Conservation (phyloP, 305 asterid genomes). For the Solanum chacoense region DNA sequence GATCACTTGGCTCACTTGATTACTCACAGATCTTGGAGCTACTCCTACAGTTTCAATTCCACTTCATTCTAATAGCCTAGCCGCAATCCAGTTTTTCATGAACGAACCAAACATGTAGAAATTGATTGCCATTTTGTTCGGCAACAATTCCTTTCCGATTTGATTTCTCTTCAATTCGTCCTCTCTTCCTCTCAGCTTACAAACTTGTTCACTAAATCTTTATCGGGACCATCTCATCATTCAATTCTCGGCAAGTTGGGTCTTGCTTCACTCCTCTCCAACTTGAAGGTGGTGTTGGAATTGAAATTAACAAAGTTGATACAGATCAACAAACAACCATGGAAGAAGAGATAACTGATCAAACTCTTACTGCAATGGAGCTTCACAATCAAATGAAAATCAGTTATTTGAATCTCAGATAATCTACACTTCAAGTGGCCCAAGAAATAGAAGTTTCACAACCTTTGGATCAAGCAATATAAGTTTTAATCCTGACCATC, state of each 20-base stretch:
- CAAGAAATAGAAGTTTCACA: background rate
- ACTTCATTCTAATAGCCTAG: background rate
- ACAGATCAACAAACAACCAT: background rate
- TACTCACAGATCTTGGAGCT: background rate
- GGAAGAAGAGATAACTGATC: background rate
- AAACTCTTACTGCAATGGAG: background rate
- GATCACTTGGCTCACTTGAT: background rate
- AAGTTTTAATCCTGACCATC: background rate
- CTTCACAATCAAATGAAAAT: background rate
- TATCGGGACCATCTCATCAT: background rate
- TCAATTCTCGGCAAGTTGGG: background rate
- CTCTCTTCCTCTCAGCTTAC: background rate
- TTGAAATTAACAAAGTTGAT: background rate
- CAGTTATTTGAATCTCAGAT: background rate
- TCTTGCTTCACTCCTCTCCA: background rate
- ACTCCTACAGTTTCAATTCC: background rate
- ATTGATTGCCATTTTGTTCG: background rate
- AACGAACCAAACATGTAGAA: background rate
- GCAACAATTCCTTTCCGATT: background rate
- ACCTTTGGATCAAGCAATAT: background rate
- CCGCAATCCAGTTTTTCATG: background rate
- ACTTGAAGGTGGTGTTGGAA: background rate
- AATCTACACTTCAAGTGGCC: background rate
- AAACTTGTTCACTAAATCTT: background rate
- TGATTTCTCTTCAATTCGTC: background rate